Evolutionary conservation across 768 basidiomycete species (phyloP), one percentile per base, ranked within the genome.

Genomic region (Pleurotus salmoneostramineus): DNA sequence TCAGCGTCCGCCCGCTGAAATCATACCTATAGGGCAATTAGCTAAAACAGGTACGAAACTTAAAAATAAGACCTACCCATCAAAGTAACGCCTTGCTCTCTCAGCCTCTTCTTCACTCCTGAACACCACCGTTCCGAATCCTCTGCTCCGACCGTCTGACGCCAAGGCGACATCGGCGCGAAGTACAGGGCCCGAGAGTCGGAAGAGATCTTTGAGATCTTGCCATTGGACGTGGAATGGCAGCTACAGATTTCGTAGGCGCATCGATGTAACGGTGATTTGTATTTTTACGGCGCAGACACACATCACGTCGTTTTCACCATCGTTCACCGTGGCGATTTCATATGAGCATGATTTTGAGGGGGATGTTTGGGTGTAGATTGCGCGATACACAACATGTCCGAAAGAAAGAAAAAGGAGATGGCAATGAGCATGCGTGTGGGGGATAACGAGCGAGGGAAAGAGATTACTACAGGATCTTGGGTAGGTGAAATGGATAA

Each of bases 161-260:
- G 93, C 93, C 34, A 93, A 82, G 14, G 90, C 90, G 17, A 97
- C 91, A 63, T 96, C 94, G 7, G 96, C 96, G 21, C 96, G 85
- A 36, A 94, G 75, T 56, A 98, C 89, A 15, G 89, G 86, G 14
- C 96, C 95, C 1, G 92, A 93, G 61, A 91, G 86, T 31, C 95
- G 84, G 68, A 98, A 96, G 4, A 98, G 80, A 71, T 98, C 95
- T 72, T 98, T 98, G 45, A 99, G 80, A 68, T 98, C 96, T 72
- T 98, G 96, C 96, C 96, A 99, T 73, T 95, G 93, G 63, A 88
- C 89, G 64, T 95, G 93, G 72, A 94, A 95, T 0, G 93, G 93
- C 12, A 95, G 82, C 92, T 94, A 59, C 11, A 27, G 21, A 27
- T 27, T 27, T 27, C 21, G 21, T 27, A 27, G 21, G 21, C 21